A percentile compares a stretch with the other conserved stretches of the same genome.
Evolutionary conservation across 2,329 filamentous ascomycete genomes (phyloP).

Genomic region (Stemphylium beticola): DNA sequence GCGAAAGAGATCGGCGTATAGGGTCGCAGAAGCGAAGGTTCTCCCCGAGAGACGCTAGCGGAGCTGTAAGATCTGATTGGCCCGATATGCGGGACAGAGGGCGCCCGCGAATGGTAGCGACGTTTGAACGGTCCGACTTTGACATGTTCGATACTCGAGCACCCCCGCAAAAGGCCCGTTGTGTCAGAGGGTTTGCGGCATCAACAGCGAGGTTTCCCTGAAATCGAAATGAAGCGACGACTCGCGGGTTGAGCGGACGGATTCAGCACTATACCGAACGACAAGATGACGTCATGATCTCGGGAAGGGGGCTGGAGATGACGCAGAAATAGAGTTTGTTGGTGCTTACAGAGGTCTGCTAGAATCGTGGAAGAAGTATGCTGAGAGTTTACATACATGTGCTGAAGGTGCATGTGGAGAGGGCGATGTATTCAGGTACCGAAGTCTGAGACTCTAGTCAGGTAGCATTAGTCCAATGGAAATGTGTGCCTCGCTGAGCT

Average conservation of each 20-base stretch:
- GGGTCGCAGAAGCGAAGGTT: slow-evolving; percentile 6
- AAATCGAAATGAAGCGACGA: not conserved
- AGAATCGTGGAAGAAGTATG: not conserved
- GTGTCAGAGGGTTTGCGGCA: slow-evolving; percentile 2
- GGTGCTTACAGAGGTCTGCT: not conserved
- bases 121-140: slow-evolving; percentile 15
- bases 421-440: not conserved
- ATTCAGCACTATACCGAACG: not conserved
- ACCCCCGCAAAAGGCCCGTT: slow-evolving; percentile 17
- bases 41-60: slow-evolving; percentile 3
- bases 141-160: slow-evolving; percentile 4
- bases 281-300: slow-evolving; percentile 4
- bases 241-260: not conserved
- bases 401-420: not conserved
- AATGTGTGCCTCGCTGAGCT: slow-evolving; percentile 1
- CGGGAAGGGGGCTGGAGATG: not conserved
- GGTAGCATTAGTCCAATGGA: not conserved
- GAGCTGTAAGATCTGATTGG: slow-evolving; percentile 5
- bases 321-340: not conserved
- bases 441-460: slow-evolving; percentile 4
- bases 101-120: slow-evolving; percentile 13
- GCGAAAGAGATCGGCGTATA: slow-evolving; percentile 12
- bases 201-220: not conserved
- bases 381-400: not conserved
- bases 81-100: slow-evolving; percentile 4